phyloP scores from a whole-genome alignment of 2,329 filamentous ascomycete genomes.

The Fusarium sp. region DNA sequence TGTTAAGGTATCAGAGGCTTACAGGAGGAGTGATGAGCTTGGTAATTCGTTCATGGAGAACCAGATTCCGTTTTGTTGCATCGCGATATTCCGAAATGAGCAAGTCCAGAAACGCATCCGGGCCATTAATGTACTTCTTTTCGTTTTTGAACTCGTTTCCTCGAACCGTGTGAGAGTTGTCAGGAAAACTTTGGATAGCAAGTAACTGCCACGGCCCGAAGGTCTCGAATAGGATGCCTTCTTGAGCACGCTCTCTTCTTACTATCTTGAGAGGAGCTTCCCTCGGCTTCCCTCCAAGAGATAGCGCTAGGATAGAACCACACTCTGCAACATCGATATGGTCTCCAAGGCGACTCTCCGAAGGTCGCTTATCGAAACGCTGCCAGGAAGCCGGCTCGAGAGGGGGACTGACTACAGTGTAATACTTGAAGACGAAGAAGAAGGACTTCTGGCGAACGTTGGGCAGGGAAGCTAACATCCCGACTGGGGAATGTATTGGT shows the following conservation, averaged over 20 bases:
- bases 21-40: conserved; percentile 64
- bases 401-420: conserved; percentile 68
- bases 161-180: conserved; percentile 67
- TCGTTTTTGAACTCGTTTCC: conserved; percentile 65
- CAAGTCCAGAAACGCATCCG: conserved; percentile 70
- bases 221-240: conserved; percentile 67
- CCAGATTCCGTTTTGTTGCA: conserved; percentile 67
- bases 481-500: conserved; percentile 16
- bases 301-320: conserved; percentile 69
- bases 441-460: conserved; percentile 66
- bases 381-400: conserved; percentile 71
- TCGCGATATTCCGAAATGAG: conserved; percentile 71
- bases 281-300: conserved; percentile 64
- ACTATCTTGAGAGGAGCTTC: conserved; percentile 62
- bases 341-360: conserved; percentile 54
- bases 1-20: not conserved
- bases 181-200: conserved; percentile 69
- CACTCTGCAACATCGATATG: conserved; percentile 72
- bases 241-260: conserved; percentile 59
- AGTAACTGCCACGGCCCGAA: conserved; percentile 72
- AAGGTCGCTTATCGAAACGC: conserved; percentile 61
- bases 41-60: conserved; percentile 67
- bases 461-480: conserved; percentile 40
- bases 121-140: conserved; percentile 69
- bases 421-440: conserved; percentile 74